A percentile compares a stretch with the other conserved stretches of the same genome.
Conservation (phyloP, 2,329 filamentous ascomycete genomes). For the Sphaerulina musiva region DNA sequence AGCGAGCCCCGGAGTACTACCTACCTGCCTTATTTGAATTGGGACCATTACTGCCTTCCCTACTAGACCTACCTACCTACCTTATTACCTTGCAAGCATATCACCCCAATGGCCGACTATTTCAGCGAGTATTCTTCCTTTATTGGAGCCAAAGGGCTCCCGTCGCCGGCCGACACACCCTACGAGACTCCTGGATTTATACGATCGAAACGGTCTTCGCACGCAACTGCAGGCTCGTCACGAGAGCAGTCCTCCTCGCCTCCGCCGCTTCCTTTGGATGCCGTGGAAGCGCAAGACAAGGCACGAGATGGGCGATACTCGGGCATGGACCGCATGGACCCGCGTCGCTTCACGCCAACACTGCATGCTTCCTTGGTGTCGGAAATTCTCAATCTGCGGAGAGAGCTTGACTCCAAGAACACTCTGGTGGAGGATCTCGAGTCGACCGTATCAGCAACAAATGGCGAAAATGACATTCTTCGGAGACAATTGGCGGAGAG, state of each 20-base stretch:
- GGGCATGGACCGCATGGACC: constrained; percentile 55
- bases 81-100: neutral
- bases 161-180: constrained; percentile 65
- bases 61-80: too few species aligned
- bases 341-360: constrained; percentile 87
- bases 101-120: constrained; percentile 36
- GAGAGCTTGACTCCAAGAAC: constrained; percentile 86
- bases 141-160: constrained; percentile 52
- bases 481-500: constrained; percentile 56
- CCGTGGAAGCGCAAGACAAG: constrained; percentile 33
- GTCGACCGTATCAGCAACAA: constrained; percentile 60
- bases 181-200: constrained; percentile 52
- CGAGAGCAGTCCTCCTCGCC: constrained; percentile 60
- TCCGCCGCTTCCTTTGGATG: constrained; percentile 46
- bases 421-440: constrained; percentile 83
- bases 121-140: constrained; percentile 42
- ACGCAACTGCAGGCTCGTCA: constrained; percentile 50
- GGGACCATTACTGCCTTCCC: neutral
- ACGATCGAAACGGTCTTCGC: constrained; percentile 58
- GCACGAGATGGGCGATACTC: constrained; percentile 51
- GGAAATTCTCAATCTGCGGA: constrained; percentile 78
- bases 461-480: constrained; percentile 67
- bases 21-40: neutral
- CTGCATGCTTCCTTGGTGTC: constrained; percentile 90
- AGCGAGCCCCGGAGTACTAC: neutral